Conservation (phyloP, 2,329 filamentous ascomycete species). For the Dactylonectria macrodidyma region DNA sequence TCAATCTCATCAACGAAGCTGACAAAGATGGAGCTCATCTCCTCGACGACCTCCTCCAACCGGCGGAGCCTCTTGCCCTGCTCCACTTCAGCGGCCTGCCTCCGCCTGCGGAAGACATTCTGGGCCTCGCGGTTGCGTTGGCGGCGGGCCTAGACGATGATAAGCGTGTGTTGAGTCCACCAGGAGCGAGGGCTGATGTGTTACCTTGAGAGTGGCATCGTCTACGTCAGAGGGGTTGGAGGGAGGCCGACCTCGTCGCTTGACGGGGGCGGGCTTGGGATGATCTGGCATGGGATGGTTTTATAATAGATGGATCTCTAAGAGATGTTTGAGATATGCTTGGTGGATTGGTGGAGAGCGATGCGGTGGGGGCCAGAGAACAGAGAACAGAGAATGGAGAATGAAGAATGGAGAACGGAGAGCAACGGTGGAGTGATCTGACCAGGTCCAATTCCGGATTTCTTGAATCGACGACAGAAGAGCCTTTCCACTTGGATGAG, state of each 20-base stretch:
- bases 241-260: constrained; percentile 43
- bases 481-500: no score
- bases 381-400: no score
- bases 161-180: not conserved
- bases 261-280: constrained; percentile 15
- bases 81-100: constrained; percentile 47
- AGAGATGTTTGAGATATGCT: not conserved
- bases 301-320: no score
- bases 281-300: constrained; percentile 16
- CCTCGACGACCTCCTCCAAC: constrained; percentile 48
- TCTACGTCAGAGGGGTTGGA: constrained; percentile 40
- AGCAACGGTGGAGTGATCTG: no score
- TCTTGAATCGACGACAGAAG: no score
- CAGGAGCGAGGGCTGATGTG: not conserved
- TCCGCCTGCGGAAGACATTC: constrained; percentile 47
- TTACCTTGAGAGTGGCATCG: constrained; percentile 47
- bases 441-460: no score
- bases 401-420: no score
- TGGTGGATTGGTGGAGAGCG: not conserved
- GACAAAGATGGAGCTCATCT: constrained; percentile 50
- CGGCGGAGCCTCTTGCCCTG: constrained; percentile 45
- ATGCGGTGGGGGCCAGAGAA: no score
- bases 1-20: constrained; percentile 48
- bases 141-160: constrained; percentile 42
- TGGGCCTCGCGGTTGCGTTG: constrained; percentile 50